Evolutionary conservation across 2,329 filamentous ascomycete species (phyloP).

Genomic region (Dryadomyces quercus-mongolicae): DNA sequence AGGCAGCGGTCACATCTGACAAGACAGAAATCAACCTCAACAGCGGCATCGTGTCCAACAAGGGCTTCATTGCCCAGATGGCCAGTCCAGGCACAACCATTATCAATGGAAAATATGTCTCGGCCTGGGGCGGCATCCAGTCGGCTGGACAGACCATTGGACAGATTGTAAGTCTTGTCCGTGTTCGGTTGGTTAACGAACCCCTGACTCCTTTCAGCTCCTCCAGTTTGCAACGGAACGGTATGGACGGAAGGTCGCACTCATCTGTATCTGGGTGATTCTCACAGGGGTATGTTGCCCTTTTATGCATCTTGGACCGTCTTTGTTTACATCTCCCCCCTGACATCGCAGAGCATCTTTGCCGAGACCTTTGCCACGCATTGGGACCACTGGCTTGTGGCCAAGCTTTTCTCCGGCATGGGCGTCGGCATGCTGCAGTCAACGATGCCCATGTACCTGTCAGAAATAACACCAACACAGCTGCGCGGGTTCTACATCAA

Average conservation of each 20-base stretch:
- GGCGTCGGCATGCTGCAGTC: constrained; percentile 28
- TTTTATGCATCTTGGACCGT: not conserved
- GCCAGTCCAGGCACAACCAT: constrained; percentile 5
- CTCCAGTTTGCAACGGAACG: constrained; percentile 23
- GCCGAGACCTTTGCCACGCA: constrained; percentile 22
- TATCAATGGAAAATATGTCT: constrained; percentile 7
- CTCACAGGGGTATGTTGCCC: constrained; percentile 16
- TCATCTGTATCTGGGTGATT: constrained; percentile 23
- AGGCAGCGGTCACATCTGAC: not conserved
- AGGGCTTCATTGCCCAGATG: constrained; percentile 10
- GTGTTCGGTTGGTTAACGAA: not conserved
- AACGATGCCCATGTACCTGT: constrained; percentile 26
- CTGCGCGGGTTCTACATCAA: constrained; percentile 25
- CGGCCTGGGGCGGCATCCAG: constrained; percentile 7
- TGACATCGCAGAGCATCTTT: constrained; percentile 17
- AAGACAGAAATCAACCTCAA: constrained; percentile 8
- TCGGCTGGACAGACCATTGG: constrained; percentile 11
- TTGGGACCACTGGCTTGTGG: constrained; percentile 27
- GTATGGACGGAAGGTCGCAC: constrained; percentile 22
- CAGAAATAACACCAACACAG: constrained; percentile 26
- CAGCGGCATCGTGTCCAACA: constrained; percentile 9
- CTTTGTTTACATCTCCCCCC: too few species aligned
- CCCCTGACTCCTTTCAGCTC: constrained; percentile 9
- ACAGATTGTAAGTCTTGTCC: not conserved
- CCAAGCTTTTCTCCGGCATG: constrained; percentile 18